These are phyloP conservation scores for Microascus cirrosus DNA, from an alignment of 2,329 filamentous ascomycete genomes.

Conservation along the genomic window DNA sequence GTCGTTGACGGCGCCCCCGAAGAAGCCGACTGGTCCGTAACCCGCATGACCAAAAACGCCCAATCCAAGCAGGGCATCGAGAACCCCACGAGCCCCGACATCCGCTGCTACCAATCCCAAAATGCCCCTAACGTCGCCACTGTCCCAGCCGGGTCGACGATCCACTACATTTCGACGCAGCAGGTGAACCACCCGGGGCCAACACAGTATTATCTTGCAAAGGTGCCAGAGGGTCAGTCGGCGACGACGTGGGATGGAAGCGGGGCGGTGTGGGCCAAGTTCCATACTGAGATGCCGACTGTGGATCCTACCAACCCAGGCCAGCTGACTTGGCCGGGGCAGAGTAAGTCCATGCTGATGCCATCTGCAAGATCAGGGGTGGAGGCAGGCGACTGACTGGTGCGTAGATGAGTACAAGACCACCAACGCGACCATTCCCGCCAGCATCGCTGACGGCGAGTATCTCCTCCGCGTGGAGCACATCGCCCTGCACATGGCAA, in stretches of 20 bases:
- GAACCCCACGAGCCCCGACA: conserved; percentile 17
- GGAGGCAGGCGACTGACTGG: neutral
- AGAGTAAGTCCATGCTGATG: conserved; percentile 14
- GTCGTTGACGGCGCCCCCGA: conserved; percentile 21
- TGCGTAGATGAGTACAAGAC: conserved; percentile 17
- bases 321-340: conserved; percentile 27
- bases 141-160: conserved; percentile 18
- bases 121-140: conserved; percentile 16
- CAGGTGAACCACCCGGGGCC: conserved; percentile 20
- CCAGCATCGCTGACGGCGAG: conserved; percentile 22
- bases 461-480: conserved; percentile 23
- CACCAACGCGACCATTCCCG: conserved; percentile 21
- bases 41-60: conserved; percentile 23
- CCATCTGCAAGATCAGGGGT: no score
- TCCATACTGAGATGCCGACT: conserved; percentile 24
- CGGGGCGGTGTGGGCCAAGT: conserved; percentile 22
- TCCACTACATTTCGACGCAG: conserved; percentile 21
- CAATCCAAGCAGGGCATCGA: conserved; percentile 21
- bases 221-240: conserved; percentile 19
- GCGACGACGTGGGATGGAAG: conserved; percentile 23
- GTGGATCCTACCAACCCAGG: conserved; percentile 26
- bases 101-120: conserved; percentile 21
- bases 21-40: conserved; percentile 20
- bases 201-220: conserved; percentile 26
- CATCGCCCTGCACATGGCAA: conserved; percentile 26